A percentile compares a stretch with the other conserved stretches of the same genome.
These are phyloP conservation scores for Rhodocollybia butyracea DNA, from an alignment of 768 basidiomycete genomes.

Conservation along the genomic window DNA sequence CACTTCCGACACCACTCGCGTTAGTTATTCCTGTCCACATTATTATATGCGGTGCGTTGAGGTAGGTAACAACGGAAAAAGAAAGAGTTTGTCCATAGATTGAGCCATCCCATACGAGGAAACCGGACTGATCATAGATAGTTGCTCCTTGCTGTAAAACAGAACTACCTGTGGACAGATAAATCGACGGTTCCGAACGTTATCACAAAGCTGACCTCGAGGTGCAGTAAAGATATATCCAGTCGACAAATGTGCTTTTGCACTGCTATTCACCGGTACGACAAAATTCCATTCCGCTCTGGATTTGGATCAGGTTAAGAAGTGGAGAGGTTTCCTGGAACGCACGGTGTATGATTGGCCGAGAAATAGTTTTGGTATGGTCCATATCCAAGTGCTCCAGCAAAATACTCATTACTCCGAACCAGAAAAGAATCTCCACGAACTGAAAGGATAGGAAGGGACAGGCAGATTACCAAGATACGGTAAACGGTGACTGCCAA, in stretches of 20 bases:
- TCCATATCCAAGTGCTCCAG: conserved; percentile 1
- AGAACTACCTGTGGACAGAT: neutral
- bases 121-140: conserved; percentile 1
- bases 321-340: neutral
- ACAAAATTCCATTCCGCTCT: conserved; percentile 6
- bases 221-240: conserved; percentile 3
- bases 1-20: neutral
- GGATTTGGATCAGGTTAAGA: neutral
- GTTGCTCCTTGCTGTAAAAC: neutral
- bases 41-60: conserved; percentile 2
- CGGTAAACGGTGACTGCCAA: neutral
- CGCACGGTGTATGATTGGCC: conserved; percentile 2
- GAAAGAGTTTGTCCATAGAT: conserved; percentile 1
- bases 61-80: neutral
- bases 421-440: neutral
- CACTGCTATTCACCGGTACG: neutral
- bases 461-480: neutral
- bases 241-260: neutral
- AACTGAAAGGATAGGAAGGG: neutral
- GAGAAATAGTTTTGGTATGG: conserved; percentile 6
- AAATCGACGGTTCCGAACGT: neutral
- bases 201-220: neutral
- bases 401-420: conserved; percentile 3
- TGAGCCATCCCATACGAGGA: conserved; percentile 3
- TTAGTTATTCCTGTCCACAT: neutral